These are phyloP conservation scores for Litchi chinensis DNA, from an alignment of 345 rosid genomes.

Conservation along the genomic window DNA sequence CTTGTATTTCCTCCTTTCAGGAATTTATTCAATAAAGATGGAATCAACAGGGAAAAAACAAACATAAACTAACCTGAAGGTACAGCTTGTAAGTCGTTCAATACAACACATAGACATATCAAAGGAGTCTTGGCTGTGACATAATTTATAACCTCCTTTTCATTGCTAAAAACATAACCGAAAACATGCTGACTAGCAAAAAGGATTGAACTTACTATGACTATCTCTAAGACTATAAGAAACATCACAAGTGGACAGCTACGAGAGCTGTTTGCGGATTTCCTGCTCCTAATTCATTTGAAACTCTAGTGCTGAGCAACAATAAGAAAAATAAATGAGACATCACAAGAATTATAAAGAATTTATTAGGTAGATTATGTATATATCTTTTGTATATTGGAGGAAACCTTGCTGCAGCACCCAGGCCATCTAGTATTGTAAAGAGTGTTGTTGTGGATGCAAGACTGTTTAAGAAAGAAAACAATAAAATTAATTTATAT, in stretches of 20 bases:
- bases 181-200: slow-evolving; percentile 45
- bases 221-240: slow-evolving; percentile 41
- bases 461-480: slow-evolving; percentile 42
- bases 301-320: slow-evolving; percentile 65
- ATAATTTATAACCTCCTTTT: slow-evolving; percentile 64
- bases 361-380: too few relatives aligned
- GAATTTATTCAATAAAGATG: too few relatives aligned
- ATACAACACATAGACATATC: slow-evolving; percentile 51
- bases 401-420: slow-evolving; percentile 66
- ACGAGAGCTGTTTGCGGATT: slow-evolving; percentile 49
- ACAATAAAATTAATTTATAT: background rate
- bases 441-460: slow-evolving; percentile 51
- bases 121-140: slow-evolving; percentile 79
- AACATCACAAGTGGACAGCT: slow-evolving; percentile 41
- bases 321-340: background rate
- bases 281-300: slow-evolving; percentile 88
- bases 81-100: slow-evolving; percentile 62
- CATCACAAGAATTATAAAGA: background rate
- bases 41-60: too few relatives aligned
- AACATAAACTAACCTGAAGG: slow-evolving; percentile 66
- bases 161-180: slow-evolving; percentile 72
- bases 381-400: background rate
- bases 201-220: slow-evolving; percentile 43
- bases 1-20: too few relatives aligned
- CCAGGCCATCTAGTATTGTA: slow-evolving; percentile 59